A percentile compares a stretch with the other conserved stretches of the same genome.
phyloP scores from a whole-genome alignment of 495 filamentous ascomycete species.

The Xanthoparmelia taractica region DNA sequence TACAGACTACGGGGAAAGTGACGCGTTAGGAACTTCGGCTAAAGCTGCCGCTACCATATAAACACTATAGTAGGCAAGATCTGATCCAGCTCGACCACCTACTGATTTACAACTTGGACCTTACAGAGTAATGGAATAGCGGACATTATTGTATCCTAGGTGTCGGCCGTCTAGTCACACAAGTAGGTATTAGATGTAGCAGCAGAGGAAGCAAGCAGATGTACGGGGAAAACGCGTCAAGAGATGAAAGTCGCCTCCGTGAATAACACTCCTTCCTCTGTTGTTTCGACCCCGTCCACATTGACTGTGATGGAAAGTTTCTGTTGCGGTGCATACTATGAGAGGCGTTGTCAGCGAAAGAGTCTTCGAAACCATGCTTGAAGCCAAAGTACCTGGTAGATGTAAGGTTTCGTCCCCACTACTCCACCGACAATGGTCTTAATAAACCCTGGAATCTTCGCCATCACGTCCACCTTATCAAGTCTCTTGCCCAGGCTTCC shows the following conservation, averaged over 20 bases:
- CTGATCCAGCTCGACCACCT: no score
- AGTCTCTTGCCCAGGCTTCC: conserved; percentile 59
- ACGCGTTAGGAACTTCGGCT: neutral
- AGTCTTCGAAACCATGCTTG: conserved; percentile 4
- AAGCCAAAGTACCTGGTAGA: conserved; percentile 69
- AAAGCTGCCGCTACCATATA: neutral
- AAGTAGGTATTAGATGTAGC: neutral
- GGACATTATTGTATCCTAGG: neutral
- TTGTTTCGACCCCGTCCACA: conserved; percentile 64
- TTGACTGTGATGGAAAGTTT: conserved; percentile 71
- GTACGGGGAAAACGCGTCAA: conserved; percentile 24
- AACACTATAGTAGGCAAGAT: no score
- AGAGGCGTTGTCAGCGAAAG: neutral
- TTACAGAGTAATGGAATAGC: neutral
- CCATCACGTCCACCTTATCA: conserved; percentile 93
- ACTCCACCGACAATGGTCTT: conserved; percentile 84
- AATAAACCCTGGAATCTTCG: conserved; percentile 87
- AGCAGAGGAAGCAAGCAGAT: neutral
- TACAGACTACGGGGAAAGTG: neutral
- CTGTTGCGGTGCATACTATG: conserved; percentile 56
- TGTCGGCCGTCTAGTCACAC: conserved; percentile 13
- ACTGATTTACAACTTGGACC: neutral
- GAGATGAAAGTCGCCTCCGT: conserved; percentile 91
- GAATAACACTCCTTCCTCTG: conserved; percentile 71
- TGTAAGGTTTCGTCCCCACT: conserved; percentile 88